phyloP scores from a whole-genome alignment of 1,139 yeast species.

The Magnusiomyces fungicola region DNA sequence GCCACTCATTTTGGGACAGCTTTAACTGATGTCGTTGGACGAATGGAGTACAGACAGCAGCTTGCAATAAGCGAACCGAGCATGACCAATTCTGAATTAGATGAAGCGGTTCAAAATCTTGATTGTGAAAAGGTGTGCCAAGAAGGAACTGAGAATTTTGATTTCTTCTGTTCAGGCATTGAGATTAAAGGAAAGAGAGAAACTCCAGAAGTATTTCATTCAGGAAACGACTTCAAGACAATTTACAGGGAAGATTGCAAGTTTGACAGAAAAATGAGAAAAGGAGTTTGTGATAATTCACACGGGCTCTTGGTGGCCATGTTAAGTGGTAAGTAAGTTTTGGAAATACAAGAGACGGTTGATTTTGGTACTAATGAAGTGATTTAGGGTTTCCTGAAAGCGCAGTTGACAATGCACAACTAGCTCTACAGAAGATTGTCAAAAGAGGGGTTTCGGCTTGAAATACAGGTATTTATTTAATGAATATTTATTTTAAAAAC shows the following conservation, averaged over 20 bases:
- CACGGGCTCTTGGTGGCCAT: constrained; percentile 76
- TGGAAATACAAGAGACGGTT: no score
- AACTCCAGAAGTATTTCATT: not conserved
- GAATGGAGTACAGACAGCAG: not conserved
- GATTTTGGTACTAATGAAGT: not conserved
- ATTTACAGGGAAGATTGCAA: constrained; percentile 16
- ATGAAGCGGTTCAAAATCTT: no score
- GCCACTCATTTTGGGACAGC: constrained; percentile 82
- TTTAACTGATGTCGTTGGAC: not conserved
- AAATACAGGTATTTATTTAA: no score
- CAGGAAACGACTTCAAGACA: not conserved
- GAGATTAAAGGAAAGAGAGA: constrained; percentile 18
- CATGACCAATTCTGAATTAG: constrained; percentile 2
- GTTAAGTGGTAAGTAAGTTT: not conserved
- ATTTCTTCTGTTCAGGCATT: constrained; percentile 48
- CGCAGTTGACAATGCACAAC: no score
- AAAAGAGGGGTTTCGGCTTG: no score
- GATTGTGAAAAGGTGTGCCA: not conserved
- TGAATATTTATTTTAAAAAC: no score
- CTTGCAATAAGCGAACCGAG: not conserved
- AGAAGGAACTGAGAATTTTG: constrained; percentile 11
- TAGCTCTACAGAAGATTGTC: no score
- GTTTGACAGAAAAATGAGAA: constrained; percentile 57
- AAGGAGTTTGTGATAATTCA: constrained; percentile 70
- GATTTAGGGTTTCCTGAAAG: not conserved